Percentiles rank a stretch among this genome's conserved stretches.
phyloP scores from a whole-genome alignment of 768 basidiomycete genomes.

The Zangia roseola region DNA sequence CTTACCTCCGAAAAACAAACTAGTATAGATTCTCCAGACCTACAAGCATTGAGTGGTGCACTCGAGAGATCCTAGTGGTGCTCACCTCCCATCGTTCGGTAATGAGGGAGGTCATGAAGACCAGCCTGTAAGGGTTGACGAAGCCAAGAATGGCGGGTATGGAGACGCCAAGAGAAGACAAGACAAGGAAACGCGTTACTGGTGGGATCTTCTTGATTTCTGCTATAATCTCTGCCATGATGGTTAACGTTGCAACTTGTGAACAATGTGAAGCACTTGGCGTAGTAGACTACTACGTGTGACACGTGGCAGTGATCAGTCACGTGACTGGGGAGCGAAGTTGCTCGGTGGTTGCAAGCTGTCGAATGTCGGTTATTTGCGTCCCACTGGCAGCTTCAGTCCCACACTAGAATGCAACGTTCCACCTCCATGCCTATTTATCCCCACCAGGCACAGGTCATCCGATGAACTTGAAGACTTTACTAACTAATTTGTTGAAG shows the following conservation, averaged over 20 bases:
- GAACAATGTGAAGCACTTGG: too few species aligned
- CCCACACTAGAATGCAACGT: neutral
- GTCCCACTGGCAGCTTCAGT: too few species aligned
- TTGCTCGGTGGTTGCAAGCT: too few species aligned
- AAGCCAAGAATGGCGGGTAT: conserved; percentile 55
- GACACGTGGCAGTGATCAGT: too few species aligned
- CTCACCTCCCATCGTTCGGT: conserved; percentile 53
- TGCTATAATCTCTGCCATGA: conserved; percentile 49
- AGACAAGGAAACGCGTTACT: conserved; percentile 70
- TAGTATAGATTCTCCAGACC: conserved; percentile 74
- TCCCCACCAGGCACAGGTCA: neutral
- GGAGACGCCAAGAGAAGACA: conserved; percentile 60
- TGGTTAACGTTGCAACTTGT: too few species aligned
- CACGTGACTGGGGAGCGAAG: too few species aligned
- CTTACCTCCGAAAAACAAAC: conserved; percentile 71
- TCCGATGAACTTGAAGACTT: conserved; percentile 14
- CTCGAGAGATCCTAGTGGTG: neutral
- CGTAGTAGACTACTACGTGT: too few species aligned
- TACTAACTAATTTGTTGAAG: conserved; percentile 5
- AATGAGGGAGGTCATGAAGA: conserved; percentile 52
- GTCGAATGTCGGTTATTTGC: too few species aligned
- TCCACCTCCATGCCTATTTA: conserved; percentile 6
- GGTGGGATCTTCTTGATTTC: conserved; percentile 83
- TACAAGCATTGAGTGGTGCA: conserved; percentile 25
- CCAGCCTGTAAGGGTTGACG: conserved; percentile 48